Base-by-base conservation (phyloP, 495 filamentous ascomycete genomes). In the Aspergillus ellipticus region DNA sequence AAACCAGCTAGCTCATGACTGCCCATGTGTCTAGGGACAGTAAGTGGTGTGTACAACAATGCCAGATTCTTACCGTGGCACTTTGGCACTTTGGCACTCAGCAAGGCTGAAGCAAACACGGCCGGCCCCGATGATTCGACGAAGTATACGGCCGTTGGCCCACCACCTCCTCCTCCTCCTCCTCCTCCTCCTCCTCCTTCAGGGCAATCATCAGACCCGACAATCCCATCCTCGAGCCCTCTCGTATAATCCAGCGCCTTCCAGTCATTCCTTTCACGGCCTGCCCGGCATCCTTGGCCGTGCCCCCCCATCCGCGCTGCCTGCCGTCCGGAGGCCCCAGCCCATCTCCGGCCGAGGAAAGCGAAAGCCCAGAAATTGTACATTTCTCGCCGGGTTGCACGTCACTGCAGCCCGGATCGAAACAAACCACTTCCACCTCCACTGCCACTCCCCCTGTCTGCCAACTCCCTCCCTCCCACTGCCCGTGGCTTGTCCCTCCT, bases 401-500 rank as follows among this genome's bases (percentile, higher is more conserved):
- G 35, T 39, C 35, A 39, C 35, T 39, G 11, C 35, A 39, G 35
- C 35, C n/a, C 35, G 35, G 10, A 39, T 15, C 35, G n/a, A 39
- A 39, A 39, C 24, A 28, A 28, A 28, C 46, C 16, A 28, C 26
- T 29, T 29, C 26, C n/a, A 16, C 22, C 16, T n/a, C 15, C n/a
- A 20, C 16, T 29, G 3, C 24, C 15, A 22, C 29, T 47, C 41
- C 13, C n/a, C 13, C 21, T 2, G 6, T 13, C 21, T 15, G 28
- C 13, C 39, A 19, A 21, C 21, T 22, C 4, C 13, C 17, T 22
- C 20, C 42, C 9, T 3, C 8, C 43, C 20, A 9, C 43, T 22
- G 0, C 19, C 24, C 26, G 45, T 48, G 45, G 45, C 45, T 48
- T 48, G 45, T 47, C 52, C 42, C 42, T 53, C 41, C 52, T 47